Evolutionary conservation across 2,329 filamentous ascomycete species (phyloP), one percentile per base, ranked within the genome.

Genomic region (Colletotrichum somersetense): DNA sequence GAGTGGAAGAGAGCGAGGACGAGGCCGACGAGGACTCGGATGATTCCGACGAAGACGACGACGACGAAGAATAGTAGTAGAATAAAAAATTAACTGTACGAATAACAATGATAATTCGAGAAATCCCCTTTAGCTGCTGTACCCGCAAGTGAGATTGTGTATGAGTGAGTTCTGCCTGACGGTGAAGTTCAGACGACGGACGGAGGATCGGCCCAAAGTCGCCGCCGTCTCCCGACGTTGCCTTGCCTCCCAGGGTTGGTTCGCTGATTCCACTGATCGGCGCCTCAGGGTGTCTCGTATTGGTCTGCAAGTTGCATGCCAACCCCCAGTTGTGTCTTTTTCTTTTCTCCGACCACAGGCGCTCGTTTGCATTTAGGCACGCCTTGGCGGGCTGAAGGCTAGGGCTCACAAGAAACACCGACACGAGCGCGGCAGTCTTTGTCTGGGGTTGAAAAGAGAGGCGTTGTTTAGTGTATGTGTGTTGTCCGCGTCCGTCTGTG

Each of bases 1-100:
- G 87, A 30, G 84, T 86, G 56, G 90, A 89, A n/a, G 90, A 89
- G 23, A 89, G 86, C 77, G 89, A 89, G 67, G 84, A 85, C 58
- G 85, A 87, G 74, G 82, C 81, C 53, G 86, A 82, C 20, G 81
- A 82, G 42, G 85, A 83, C 14, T 83, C 82, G 56, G 80, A 81
- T 50, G 78, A 75, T 18, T 70, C 65, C 40, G 81, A 82, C 0
- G 81, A 80, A 5, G 82, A 82, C n/a, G 81, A 83, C 1, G 81
- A 80, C 16, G 82, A 82, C n/a, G 81, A 83, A 0, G 81, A 80
- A 5, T 80, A 81, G 14, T 79, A 79, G 20, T 79, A 79, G 20
- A 52, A 16, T 7, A 48, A 48, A 12, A 16, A 20, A 8, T 20
- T 10, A 2, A 40, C n/a, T 58, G 38, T 57, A 35, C 38, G n/a